phyloP scores from a whole-genome alignment of 192 early-diverging fungal genomes.

The Coemansia sp. region DNA sequence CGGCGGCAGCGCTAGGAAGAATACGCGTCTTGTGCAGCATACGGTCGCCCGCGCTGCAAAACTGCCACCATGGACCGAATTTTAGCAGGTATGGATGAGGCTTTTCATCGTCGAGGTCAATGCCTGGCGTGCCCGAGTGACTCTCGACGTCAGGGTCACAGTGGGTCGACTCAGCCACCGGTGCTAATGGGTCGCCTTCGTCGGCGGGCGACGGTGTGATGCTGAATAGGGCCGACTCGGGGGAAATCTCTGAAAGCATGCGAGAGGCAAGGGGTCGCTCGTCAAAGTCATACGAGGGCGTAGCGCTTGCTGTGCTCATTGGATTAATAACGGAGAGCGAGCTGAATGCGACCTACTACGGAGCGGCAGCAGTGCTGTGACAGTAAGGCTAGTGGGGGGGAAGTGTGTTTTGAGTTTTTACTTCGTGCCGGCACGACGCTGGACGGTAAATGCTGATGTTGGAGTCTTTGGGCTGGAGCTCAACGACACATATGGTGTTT shows the following conservation, averaged over 20 bases:
- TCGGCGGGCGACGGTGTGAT: not conserved
- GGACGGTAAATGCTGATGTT: not conserved
- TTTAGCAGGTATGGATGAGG: constrained; percentile 23
- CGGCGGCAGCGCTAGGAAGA: constrained; percentile 41
- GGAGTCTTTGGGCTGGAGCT: not conserved
- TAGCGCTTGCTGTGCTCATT: constrained; percentile 2
- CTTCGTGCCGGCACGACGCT: not conserved
- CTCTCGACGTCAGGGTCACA: constrained; percentile 2
- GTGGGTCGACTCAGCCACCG: not conserved
- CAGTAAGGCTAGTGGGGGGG: not conserved
- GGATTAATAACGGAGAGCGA: not conserved
- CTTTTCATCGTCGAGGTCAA: constrained; percentile 12
- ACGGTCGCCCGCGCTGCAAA: constrained; percentile 38
- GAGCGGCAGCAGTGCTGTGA: not conserved
- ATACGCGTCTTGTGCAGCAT: constrained; percentile 32
- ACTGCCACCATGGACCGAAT: constrained; percentile 35
- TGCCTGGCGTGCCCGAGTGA: constrained; percentile 5
- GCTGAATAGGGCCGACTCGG: not conserved
- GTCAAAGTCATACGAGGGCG: not conserved
- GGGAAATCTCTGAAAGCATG: not conserved
- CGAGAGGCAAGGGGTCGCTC: not conserved
- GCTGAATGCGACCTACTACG: not conserved
- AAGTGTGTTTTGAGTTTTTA: not conserved
- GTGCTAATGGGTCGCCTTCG: constrained; percentile 1
- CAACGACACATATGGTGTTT: not conserved